Evolutionary conservation across 2,329 filamentous ascomycete genomes (phyloP).

Genomic region (Sclerotinia spermophila): DNA sequence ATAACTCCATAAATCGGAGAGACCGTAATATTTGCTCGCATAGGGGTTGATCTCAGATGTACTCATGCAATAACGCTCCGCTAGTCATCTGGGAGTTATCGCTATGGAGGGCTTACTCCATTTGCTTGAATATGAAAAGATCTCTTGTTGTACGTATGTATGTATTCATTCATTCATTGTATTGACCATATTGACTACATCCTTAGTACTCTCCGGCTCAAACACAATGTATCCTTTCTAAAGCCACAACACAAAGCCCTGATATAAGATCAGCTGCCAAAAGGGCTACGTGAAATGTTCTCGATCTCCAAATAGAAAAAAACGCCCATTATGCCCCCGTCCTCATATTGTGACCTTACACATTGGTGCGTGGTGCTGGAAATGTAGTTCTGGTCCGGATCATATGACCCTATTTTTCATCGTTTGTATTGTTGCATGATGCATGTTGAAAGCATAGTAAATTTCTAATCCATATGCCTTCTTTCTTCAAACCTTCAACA

Average conservation of each 20-base stretch:
- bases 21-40: neutral
- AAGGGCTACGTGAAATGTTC: neutral
- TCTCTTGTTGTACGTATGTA: neutral
- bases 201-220: neutral
- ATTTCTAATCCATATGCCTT: slow-evolving; percentile 13
- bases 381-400: slow-evolving; percentile 26
- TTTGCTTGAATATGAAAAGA: neutral
- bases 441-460: neutral
- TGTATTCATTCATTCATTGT: neutral
- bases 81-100: neutral
- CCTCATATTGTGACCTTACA: slow-evolving; percentile 9
- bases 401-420: neutral
- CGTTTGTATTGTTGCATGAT: neutral
- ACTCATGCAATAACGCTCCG: neutral
- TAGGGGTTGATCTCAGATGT: neutral
- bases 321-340: slow-evolving; percentile 34
- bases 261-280: neutral
- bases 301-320: neutral
- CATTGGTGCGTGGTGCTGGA: slow-evolving; percentile 21
- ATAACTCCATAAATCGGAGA: neutral
- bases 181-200: neutral
- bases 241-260: neutral
- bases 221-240: neutral
- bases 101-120: neutral
- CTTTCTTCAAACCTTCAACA: slow-evolving; percentile 51